Base-by-base conservation (phyloP, 192 early-diverging fungal genomes). In the Dispira simplex region DNA sequence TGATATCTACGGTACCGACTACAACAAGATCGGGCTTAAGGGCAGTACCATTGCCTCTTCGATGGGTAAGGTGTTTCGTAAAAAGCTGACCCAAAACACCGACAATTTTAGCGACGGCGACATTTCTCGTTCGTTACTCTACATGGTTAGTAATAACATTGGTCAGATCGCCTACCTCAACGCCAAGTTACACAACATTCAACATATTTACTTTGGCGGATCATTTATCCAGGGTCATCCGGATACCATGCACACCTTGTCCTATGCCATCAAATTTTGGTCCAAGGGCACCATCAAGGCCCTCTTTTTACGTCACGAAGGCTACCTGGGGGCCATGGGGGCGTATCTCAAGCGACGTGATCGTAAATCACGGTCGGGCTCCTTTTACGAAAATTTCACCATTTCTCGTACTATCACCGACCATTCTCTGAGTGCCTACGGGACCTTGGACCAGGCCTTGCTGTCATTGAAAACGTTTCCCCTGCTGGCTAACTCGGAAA, bases 81-180 rank as follows among this genome's bases (percentile, higher is more conserved):
- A 88, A 64, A 75, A 81, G 26, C 80, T 87, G 11, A 69, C 73
- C n/a, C 79, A 74, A 56, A 79, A 81, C 48, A 75, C 69, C 25
- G 75, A 78, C 57, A 39, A 39, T 4, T 87, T 91, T 68, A 76
- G 72, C 39, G 78, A 83, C 46, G 80, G 84, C 46, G 96, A 99
- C 67, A 88, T 99, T 64, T 84, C 91, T 8, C 77, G 88, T 55
- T 90, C 88, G 59, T 73, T 99, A 57, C 79, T 99, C 63, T 96
- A 88, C 74, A 91, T 99, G 88, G 86, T 99, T 59, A 75, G 91
- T 71, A 99, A 99, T 79, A 99, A 96, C 71, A 91, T 99, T 80
- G 94, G 96, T 11, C 96, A 99, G 72, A 97, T 99, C 63, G 96
- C 94, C 0, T 99, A 93, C 64, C 75, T 99, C 62, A 97, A 97